phyloP scores from a whole-genome alignment of 768 basidiomycete species.

The Boletus rubroflammeus region DNA sequence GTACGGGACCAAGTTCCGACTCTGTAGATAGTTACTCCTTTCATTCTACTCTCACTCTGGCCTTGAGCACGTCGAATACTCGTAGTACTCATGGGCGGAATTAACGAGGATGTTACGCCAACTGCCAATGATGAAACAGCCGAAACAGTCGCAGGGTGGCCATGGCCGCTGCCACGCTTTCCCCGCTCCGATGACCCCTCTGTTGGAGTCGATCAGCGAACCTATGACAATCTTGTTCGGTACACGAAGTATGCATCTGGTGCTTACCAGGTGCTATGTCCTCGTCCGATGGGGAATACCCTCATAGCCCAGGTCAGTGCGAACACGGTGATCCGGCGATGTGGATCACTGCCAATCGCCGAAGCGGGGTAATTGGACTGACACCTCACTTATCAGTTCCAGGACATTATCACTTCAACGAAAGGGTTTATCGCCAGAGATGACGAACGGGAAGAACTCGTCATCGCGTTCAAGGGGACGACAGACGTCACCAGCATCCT shows the following conservation, averaged over 20 bases:
- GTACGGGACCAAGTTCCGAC: neutral
- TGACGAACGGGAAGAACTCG: conserved; percentile 38
- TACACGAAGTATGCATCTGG: conserved; percentile 52
- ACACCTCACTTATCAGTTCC: conserved; percentile 30
- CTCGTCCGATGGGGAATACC: conserved; percentile 44
- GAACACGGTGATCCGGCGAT: neutral
- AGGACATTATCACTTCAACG: conserved; percentile 34
- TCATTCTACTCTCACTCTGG: neutral
- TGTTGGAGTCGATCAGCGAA: conserved; percentile 32
- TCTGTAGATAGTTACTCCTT: neutral
- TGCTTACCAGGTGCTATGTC: conserved; percentile 44
- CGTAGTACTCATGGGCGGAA: conserved; percentile 5
- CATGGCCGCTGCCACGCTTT: conserved; percentile 27
- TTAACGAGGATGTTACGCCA: neutral
- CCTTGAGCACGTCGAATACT: neutral
- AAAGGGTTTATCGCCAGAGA: conserved; percentile 47
- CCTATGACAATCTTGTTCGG: conserved; percentile 41
- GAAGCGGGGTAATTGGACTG: neutral
- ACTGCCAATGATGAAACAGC: neutral
- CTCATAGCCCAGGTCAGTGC: conserved; percentile 39
- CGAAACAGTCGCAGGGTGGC: conserved; percentile 2
- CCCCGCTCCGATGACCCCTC: conserved; percentile 22
- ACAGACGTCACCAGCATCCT: conserved; percentile 22
- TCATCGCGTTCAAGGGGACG: conserved; percentile 42
- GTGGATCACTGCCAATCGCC: neutral